Percentiles rank a stretch among this genome's conserved stretches.
Evolutionary conservation across 1,284 basidiomycete species (phyloP).

Genomic region (Sanghuangporus weigelae): DNA sequence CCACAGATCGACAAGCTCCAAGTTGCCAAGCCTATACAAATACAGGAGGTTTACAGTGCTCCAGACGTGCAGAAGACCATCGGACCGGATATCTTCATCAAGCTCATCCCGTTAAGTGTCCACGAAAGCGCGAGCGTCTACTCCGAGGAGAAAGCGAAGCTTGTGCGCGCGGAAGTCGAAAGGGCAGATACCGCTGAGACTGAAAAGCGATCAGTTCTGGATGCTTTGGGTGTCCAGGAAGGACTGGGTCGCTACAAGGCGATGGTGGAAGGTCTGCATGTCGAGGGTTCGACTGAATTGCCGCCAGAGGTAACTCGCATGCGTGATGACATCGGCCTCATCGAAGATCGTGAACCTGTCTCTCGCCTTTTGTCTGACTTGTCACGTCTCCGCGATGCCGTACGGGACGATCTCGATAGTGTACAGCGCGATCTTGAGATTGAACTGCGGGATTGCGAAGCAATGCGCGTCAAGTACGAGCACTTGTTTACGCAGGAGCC

Average conservation of each 20-base stretch:
- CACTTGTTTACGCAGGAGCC: constrained; percentile 91
- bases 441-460: constrained; percentile 81
- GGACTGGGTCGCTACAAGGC: constrained; percentile 74
- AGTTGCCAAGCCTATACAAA: constrained; percentile 79
- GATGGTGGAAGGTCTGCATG: constrained; percentile 70
- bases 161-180: constrained; percentile 88
- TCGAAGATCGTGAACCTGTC: constrained; percentile 64
- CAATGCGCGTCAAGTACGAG: constrained; percentile 80
- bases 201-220: constrained; percentile 76
- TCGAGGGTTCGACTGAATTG: constrained; percentile 56
- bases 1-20: constrained; percentile 76
- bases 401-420: constrained; percentile 56
- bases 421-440: constrained; percentile 63
- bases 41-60: constrained; percentile 90
- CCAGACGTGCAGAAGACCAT: constrained; percentile 95
- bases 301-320: constrained; percentile 72
- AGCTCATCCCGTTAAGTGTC: constrained; percentile 88
- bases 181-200: constrained; percentile 79
- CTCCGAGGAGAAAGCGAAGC: constrained; percentile 97
- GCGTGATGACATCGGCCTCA: constrained; percentile 69
- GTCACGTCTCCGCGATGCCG: constrained; percentile 54
- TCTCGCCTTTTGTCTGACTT: constrained; percentile 60
- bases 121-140: constrained; percentile 96
- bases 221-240: constrained; percentile 77
- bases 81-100: constrained; percentile 86